These are phyloP conservation scores for Clonostachys sp. DNA, from an alignment of 2,329 filamentous ascomycete species.

Conservation along the genomic window DNA sequence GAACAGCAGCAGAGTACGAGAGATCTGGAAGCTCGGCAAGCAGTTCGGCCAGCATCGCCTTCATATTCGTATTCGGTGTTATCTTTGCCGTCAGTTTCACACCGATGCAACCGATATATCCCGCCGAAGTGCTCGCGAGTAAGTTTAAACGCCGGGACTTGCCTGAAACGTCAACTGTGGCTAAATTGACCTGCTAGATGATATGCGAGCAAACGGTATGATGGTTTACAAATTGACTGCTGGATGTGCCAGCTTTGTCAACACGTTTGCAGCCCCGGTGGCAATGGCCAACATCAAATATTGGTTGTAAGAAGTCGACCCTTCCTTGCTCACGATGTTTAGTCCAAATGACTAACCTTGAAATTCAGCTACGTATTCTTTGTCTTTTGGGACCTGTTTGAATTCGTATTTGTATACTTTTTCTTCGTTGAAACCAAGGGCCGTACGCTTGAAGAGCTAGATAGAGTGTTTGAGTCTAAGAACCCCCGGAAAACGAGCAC, in stretches of 20 bases:
- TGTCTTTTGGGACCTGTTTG: constrained; percentile 5
- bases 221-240: constrained; percentile 25
- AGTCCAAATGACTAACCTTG: neutral
- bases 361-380: constrained; percentile 21
- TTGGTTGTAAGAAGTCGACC: constrained; percentile 2
- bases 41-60: constrained; percentile 24
- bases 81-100: constrained; percentile 23
- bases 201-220: constrained; percentile 29
- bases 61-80: constrained; percentile 28
- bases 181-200: too few relatives aligned
- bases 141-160: constrained; percentile 3
- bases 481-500: constrained; percentile 8
- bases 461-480: constrained; percentile 13
- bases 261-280: constrained; percentile 22
- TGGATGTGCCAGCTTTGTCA: constrained; percentile 28
- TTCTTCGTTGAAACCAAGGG: constrained; percentile 22
- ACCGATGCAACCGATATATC: constrained; percentile 29
- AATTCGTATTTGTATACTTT: constrained; percentile 16
- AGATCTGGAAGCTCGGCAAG: constrained; percentile 14
- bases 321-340: too few relatives aligned
- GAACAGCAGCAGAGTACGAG: constrained; percentile 19
- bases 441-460: constrained; percentile 15
- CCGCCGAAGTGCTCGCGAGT: constrained; percentile 28
- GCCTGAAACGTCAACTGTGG: too few relatives aligned
- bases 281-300: constrained; percentile 12